Evolutionary conservation across 169 alveolate species (phyloP), one percentile per base, ranked within the genome.

Genomic region (Amoebophrya sp.): DNA sequence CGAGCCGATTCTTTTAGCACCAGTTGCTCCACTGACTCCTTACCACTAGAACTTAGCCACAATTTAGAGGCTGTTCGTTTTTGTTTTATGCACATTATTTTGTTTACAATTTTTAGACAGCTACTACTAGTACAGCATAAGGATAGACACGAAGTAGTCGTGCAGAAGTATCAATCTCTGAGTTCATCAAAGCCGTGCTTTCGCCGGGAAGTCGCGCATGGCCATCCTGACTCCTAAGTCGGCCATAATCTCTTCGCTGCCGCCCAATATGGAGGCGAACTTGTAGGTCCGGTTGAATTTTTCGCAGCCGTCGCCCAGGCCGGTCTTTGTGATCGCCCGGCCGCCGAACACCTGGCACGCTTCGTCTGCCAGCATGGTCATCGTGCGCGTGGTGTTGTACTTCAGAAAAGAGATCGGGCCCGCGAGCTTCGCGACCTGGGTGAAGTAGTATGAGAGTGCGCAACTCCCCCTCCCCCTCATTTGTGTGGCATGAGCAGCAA

Each of bases 291-390:
- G 40, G 41, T 89, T 35, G 53, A 89, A 54, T 0, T 53, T 41
- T 83, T 89, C 91, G 83, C 40, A 77, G 40, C 41, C 77, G 7
- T 0, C 91, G 35, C 91, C 91, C 77, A 41, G 40, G 83, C 91
- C 91, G 23, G 88, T 53, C 18, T 40, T 54, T 23, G 91, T 89
- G 83, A 41, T 41, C 35, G 41, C 83, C 14, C 88, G 40, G 14
- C 91, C 91, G n/a, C 91, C 91, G 23, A 89, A 89, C n/a, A 89
- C 39, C 47, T 89, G 91, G 32, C 25, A 29, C 40, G 91, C 91
- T 41, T 89, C 91, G 39, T 66, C 88, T 33, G 88, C 40, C 40
- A 47, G n/a, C 40, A 40, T 40, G 41, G 47, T 54, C 91, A 89
- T 38, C 1, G 77, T 40, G 32, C 83, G 83, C 1, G 83, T 66